Conservation (phyloP, 768 basidiomycete genomes). For the Mycena sanguinolenta region DNA sequence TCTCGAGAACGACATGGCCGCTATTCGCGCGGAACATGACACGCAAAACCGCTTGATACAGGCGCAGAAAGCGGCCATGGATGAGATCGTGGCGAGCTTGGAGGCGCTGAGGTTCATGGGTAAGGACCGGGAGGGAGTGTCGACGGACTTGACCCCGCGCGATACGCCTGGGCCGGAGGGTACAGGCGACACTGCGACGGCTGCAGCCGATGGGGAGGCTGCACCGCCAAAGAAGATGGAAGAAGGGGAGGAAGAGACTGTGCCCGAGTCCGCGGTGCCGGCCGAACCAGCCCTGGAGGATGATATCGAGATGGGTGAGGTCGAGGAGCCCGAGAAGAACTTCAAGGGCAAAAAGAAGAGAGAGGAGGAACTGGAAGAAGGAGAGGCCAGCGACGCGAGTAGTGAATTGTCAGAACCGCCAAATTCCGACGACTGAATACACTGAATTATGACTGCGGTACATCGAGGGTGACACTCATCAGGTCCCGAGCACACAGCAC, state of each 20-base stretch:
- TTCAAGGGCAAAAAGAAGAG: conserved; percentile 65
- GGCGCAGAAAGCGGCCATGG: conserved; percentile 77
- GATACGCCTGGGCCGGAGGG: conserved; percentile 65
- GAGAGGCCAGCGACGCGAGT: conserved; percentile 75
- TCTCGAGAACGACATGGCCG: conserved; percentile 83
- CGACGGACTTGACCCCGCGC: conserved; percentile 58
- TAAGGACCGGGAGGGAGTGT: conserved; percentile 70
- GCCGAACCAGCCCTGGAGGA: conserved; percentile 53
- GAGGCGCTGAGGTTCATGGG: conserved; percentile 73
- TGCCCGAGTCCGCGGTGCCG: conserved; percentile 34
- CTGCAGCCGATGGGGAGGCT: conserved; percentile 36
- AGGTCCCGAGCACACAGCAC: conserved; percentile 82
- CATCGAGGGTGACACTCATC: conserved; percentile 75
- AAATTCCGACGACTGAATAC: conserved; percentile 54
- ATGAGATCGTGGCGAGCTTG: conserved; percentile 74
- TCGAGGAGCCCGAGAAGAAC: conserved; percentile 77
- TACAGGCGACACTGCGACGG: conserved; percentile 25
- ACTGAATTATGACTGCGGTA: conserved; percentile 26
- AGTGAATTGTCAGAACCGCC: conserved; percentile 85
- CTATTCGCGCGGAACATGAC: conserved; percentile 82
- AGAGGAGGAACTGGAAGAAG: conserved; percentile 86
- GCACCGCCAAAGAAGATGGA: conserved; percentile 52
- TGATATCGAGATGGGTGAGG: conserved; percentile 94
- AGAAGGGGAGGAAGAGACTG: conserved; percentile 55
- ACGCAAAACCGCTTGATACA: conserved; percentile 75